Evolutionary conservation across 2,329 filamentous ascomycete genomes (phyloP), one percentile per base, ranked within the genome.

Genomic region (Neopestalotiopsis clavispora): DNA sequence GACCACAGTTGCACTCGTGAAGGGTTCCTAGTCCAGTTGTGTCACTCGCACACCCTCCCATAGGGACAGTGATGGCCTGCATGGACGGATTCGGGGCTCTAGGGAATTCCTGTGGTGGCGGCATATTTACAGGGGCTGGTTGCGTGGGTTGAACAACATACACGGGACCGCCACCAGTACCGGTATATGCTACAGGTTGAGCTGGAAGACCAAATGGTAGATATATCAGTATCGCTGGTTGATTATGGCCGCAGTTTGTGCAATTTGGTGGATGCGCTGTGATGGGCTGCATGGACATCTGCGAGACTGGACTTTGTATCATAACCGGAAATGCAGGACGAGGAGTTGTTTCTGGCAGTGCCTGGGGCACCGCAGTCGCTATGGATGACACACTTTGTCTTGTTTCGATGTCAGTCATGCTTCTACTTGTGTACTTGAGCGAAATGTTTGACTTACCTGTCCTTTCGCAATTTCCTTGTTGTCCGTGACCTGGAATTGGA

Each of bases 1-100:
- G 67, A 23, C 67, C 67, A 61, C 67, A 68, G 14, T 56, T 32
- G 14, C 67, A 68, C 28, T 68, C 61, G 28, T 68, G 67, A 17
- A 59, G 59, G n/a, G 52, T 60, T 4, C 65, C 56, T 14, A 60
- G 13, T 32, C 56, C 52, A 52, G n/a, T 57, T 9, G 34, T 57
- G n/a, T 56, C 49, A 23, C 63, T 66, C 13, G 45, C 49, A 49
- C 63, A 56, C 28, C 63, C 42, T 4, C 45, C 63, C 42, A 66
- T 49, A 9, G 63, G 49, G 10, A 56, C 63, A 17, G 63, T 58
- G 14, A 56, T 57, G 28, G 63, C 63, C n/a, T 45, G 34, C 13
- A 49, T 28, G 17, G 42, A 23, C 4, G 63, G 23, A 34, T 66
- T 32, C 49, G 13, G n/a, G 17, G 34, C 10, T 10, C 34, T 38